Percentiles rank a stretch among this genome's conserved stretches.
Conservation (phyloP, 768 basidiomycete species). For the Auricularia sp. region DNA sequence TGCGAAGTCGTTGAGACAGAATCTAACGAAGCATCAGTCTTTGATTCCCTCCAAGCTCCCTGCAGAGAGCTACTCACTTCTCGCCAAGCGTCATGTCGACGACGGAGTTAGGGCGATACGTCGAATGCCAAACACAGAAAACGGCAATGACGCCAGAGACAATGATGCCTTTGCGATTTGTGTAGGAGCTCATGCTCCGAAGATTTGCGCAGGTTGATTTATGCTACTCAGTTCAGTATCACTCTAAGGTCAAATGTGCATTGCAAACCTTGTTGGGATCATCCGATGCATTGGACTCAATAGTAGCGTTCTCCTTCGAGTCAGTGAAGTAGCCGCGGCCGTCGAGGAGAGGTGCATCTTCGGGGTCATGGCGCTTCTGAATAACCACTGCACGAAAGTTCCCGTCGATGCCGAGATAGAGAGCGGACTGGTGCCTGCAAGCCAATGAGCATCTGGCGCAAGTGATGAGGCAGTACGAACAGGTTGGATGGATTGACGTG, state of each 20-base stretch:
- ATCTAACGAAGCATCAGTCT: slow-evolving; percentile 5
- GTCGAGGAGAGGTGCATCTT: not conserved
- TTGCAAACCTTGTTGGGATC: not conserved
- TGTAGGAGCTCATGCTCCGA: slow-evolving; percentile 16
- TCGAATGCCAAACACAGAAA: slow-evolving; percentile 11
- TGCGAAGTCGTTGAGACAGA: not conserved
- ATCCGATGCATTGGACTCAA: not conserved
- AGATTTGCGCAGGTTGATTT: slow-evolving; percentile 18
- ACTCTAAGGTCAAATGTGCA: too few relatives aligned
- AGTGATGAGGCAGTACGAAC: too few relatives aligned
- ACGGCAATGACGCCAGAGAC: slow-evolving; percentile 16
- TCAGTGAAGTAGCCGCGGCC: not conserved
- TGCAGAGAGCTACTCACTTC: slow-evolving; percentile 1
- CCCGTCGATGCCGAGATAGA: not conserved
- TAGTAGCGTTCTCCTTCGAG: not conserved
- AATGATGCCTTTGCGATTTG: slow-evolving; percentile 16
- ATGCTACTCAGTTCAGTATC: not conserved
- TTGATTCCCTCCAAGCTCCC: too few relatives aligned
- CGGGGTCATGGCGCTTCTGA: not conserved
- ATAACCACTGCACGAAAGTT: not conserved
- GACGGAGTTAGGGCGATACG: not conserved
- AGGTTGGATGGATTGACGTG: not conserved
- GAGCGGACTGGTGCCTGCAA: not conserved
- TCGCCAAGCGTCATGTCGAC: not conserved
- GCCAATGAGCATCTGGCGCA: not conserved